phyloP scores from a whole-genome alignment of 2,329 filamentous ascomycete genomes.

The Penicillium sp. region DNA sequence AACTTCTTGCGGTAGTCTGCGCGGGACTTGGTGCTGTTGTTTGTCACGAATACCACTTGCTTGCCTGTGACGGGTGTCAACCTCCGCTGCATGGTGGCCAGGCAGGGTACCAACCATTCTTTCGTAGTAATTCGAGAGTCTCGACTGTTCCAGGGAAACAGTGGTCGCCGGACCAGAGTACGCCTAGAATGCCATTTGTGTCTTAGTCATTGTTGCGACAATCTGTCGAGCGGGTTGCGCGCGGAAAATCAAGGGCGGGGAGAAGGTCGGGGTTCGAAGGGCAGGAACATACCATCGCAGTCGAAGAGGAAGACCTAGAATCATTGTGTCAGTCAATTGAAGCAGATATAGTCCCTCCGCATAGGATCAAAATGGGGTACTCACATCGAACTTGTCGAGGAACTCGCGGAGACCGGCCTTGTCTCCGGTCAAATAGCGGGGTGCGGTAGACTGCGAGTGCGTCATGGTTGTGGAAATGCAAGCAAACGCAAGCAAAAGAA shows the following conservation, averaged over 20 bases:
- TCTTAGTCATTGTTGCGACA: slow-evolving; percentile 35
- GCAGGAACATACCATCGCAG: slow-evolving; percentile 76
- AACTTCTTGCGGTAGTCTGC: slow-evolving; percentile 93
- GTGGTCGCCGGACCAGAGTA: slow-evolving; percentile 94
- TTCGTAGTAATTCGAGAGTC: slow-evolving; percentile 78
- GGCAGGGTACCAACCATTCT: slow-evolving; percentile 61
- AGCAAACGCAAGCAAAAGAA: neutral
- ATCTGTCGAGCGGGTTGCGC: neutral
- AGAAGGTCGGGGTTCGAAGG: slow-evolving; percentile 1
- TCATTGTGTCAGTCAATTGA: slow-evolving; percentile 18
- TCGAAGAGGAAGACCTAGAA: slow-evolving; percentile 86
- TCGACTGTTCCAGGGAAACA: slow-evolving; percentile 83
- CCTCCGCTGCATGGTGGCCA: neutral
- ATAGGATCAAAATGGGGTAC: slow-evolving; percentile 36
- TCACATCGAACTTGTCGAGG: slow-evolving; percentile 86
- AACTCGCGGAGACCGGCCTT: slow-evolving; percentile 76
- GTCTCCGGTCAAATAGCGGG: slow-evolving; percentile 75
- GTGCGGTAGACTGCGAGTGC: slow-evolving; percentile 25
- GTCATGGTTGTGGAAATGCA: slow-evolving; percentile 8
- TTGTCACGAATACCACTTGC: slow-evolving; percentile 92
- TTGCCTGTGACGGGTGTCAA: slow-evolving; percentile 64
- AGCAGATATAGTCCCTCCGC: neutral
- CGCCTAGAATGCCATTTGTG: slow-evolving; percentile 61
- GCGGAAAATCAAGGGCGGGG: slow-evolving; percentile 1
- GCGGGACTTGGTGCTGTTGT: slow-evolving; percentile 97